Percentiles rank a stretch among this genome's conserved stretches.
These are phyloP conservation scores for Acacia concinna DNA, from an alignment of 331 rosid species.

Conservation along the genomic window DNA sequence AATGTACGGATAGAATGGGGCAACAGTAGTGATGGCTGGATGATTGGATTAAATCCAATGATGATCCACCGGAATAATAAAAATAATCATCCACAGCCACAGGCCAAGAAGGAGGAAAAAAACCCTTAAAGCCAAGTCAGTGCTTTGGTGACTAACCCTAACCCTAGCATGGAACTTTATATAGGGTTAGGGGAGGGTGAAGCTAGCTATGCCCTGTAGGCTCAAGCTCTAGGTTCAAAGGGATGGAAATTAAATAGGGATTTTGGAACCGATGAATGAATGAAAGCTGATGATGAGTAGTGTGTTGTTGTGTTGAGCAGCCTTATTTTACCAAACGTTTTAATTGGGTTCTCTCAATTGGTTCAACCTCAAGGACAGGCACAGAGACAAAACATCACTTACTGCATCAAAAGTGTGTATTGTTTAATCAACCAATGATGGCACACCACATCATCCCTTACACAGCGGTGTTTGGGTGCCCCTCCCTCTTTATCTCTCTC, in stretches of 20 bases:
- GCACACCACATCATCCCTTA: slow-evolving; percentile 28
- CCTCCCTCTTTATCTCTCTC: too few relatives aligned
- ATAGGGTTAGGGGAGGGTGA: slow-evolving; percentile 35
- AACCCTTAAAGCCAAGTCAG: neutral
- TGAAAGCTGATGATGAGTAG: neutral
- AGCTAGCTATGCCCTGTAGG: neutral
- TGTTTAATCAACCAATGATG: slow-evolving; percentile 45
- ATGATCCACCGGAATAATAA: neutral
- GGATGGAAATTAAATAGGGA: slow-evolving; percentile 15
- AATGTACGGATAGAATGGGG: neutral
- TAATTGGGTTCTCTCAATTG: neutral
- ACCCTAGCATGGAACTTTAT: slow-evolving; percentile 64
- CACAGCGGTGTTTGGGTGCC: slow-evolving; percentile 2
- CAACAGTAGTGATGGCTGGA: neutral
- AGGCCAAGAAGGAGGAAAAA: neutral
- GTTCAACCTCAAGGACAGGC: slow-evolving; percentile 1
- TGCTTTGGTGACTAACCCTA: slow-evolving; percentile 61
- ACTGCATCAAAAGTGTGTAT: slow-evolving; percentile 1
- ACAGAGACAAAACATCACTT: neutral
- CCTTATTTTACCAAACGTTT: slow-evolving; percentile 51
- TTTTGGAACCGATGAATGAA: neutral
- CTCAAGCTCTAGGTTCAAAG: slow-evolving; percentile 24
- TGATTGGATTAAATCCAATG: neutral
- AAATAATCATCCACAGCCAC: neutral
- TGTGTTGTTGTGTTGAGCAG: slow-evolving; percentile 30